Evolutionary conservation across 306 rosid genomes (phyloP), one percentile per base, ranked within the genome.

Genomic region (Comarum palustre): DNA sequence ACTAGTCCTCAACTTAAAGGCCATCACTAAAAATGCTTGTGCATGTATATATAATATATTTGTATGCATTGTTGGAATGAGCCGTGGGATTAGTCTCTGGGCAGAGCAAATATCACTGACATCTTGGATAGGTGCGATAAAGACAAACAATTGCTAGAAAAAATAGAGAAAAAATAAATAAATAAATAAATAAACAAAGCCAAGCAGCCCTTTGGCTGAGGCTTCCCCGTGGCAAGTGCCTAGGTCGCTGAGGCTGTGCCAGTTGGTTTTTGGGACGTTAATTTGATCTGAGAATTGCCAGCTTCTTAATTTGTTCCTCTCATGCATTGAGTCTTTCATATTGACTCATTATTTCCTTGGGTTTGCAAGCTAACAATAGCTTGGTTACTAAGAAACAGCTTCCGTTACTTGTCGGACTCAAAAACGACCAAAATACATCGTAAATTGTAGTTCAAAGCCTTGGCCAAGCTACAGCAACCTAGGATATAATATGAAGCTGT

Each of bases 201-300:
- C 38, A 8, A 39, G 12, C 12, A 39, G 43, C 11, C 8, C 11
- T 7, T 45, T 57, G 5, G 42, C n/a, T 34, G 22, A 48, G 11
- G 73, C 47, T 69, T 69, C 73, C 73, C 50, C 32, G 61, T n/a
- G 62, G 46, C 73, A 20, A 69, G 57, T 25, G 13, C 12, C 20
- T 50, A 50, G 73, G 46, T 19, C n/a, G 31, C 31, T 29, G 63
- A 52, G 38, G 55, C 22, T 29, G 34, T 54, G 65, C 22, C 74
- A 52, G 65, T 22, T 52, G 73, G 48, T 5, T 29, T 29, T 50
- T 69, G 36, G 32, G 46, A 50, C 2, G 57, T n/a, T n/a, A n/a
- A n/a, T n/a, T 32, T n/a, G 2, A 47, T 31, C 2, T 29, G 42
- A 60, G 13, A 50, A n/a, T 51, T 34, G 62, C 48, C 73, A 69